phyloP scores from a whole-genome alignment of 257 asterid species.

The Ophiorrhiza pumila region DNA sequence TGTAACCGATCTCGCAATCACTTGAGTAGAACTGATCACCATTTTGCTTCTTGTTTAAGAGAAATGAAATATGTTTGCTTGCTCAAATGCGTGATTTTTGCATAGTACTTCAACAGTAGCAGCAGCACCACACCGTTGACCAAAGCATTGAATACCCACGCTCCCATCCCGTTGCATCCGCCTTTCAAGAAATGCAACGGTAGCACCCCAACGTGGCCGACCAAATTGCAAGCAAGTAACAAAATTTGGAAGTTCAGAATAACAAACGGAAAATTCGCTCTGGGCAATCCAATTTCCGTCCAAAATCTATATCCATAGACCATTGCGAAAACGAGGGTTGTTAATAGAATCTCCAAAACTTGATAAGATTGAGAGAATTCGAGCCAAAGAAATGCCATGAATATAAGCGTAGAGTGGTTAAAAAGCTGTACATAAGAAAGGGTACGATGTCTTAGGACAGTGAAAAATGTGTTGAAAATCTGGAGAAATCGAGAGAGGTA shows the following conservation, averaged over 20 bases:
- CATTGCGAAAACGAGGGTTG: conserved; percentile 36
- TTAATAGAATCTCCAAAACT: conserved; percentile 54
- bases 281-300: conserved; percentile 39
- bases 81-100: conserved; percentile 15
- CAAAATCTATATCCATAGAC: conserved; percentile 51
- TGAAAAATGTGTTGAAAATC: conserved; percentile 34
- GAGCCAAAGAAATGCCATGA: conserved; percentile 66
- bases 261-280: conserved; percentile 31
- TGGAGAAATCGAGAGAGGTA: conserved; percentile 75
- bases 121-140: conserved; percentile 45
- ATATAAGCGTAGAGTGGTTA: conserved; percentile 49
- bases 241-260: conserved; percentile 41
- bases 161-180: conserved; percentile 90
- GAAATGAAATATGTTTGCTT: background rate
- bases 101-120: conserved; percentile 37
- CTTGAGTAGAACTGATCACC: background rate
- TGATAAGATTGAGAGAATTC: conserved; percentile 81
- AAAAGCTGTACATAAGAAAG: conserved; percentile 40
- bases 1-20: no score
- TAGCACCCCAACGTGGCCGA: conserved; percentile 56
- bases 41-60: conserved; percentile 1
- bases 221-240: conserved; percentile 36
- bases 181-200: conserved; percentile 60
- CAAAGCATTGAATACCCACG: conserved; percentile 63
- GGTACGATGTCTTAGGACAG: conserved; percentile 28